Percentiles rank a stretch among this genome's conserved stretches.
Conservation (phyloP, 257 asterid species). For the Paraleonurus japonicus region DNA sequence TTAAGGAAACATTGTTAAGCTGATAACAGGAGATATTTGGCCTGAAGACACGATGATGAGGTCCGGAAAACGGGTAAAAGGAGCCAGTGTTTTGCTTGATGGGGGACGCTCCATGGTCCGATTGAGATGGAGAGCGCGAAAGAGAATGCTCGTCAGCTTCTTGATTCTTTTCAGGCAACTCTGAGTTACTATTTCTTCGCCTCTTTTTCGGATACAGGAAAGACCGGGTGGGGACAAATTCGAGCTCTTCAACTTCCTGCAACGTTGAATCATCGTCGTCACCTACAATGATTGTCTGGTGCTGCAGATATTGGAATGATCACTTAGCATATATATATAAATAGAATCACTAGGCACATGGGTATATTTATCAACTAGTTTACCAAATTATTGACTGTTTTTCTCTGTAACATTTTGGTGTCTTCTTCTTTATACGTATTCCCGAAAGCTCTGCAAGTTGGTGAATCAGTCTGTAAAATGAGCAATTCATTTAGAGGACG, state of each 20-base stretch:
- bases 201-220: slow-evolving; percentile 68
- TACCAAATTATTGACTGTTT: slow-evolving; percentile 42
- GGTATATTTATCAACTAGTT: background rate
- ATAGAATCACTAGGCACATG: background rate
- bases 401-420: slow-evolving; percentile 34
- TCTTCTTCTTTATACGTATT: slow-evolving; percentile 38
- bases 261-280: slow-evolving; percentile 37
- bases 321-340: background rate
- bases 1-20: slow-evolving; percentile 19
- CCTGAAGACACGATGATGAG: slow-evolving; percentile 48
- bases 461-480: slow-evolving; percentile 53
- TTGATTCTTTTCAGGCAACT: slow-evolving; percentile 30
- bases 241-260: slow-evolving; percentile 48
- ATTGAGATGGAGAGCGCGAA: slow-evolving; percentile 64
- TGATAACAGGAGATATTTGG: slow-evolving; percentile 36
- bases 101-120: slow-evolving; percentile 55
- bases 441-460: slow-evolving; percentile 32
- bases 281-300: slow-evolving; percentile 30
- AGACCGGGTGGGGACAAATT: slow-evolving; percentile 40
- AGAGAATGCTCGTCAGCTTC: slow-evolving; percentile 51
- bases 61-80: slow-evolving; percentile 34
- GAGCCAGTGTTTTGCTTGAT: slow-evolving; percentile 27
- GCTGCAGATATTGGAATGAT: slow-evolving; percentile 24
- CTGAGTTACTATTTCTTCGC: slow-evolving; percentile 54
- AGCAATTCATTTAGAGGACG: slow-evolving; percentile 80